A percentile compares a stretch with the other conserved stretches of the same genome.
Evolutionary conservation across 169 alveolate species (phyloP).

Genomic region (Plasmodium cynomolgi): DNA sequence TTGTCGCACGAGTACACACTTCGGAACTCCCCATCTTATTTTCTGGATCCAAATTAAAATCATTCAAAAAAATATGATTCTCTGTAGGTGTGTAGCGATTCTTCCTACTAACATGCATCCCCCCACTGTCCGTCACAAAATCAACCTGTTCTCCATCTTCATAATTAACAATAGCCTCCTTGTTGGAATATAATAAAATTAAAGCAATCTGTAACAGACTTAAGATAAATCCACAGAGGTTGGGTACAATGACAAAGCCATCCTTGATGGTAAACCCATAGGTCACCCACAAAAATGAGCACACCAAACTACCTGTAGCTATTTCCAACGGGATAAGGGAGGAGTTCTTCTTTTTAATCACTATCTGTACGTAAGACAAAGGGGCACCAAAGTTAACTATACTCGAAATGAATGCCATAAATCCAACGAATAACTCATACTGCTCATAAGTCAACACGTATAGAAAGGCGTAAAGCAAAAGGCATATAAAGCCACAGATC

Average conservation of each 20-base stretch:
- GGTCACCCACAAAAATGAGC: constrained; percentile 81
- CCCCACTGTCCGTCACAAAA: neutral
- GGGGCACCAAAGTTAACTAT: constrained; percentile 77
- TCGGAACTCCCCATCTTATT: neutral
- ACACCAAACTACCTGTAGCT: constrained; percentile 79
- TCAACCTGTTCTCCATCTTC: neutral
- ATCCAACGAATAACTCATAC: constrained; percentile 43
- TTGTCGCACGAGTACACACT: neutral
- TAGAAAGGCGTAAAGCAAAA: constrained; percentile 17
- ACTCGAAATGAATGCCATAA: constrained; percentile 43
- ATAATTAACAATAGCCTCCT: neutral
- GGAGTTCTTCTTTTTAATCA: constrained; percentile 77
- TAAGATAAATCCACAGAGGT: constrained; percentile 77
- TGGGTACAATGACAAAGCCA: constrained; percentile 80
- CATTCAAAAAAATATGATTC: constrained; percentile 26
- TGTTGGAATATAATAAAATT: constrained; percentile 35
- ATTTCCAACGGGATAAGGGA: constrained; percentile 84
- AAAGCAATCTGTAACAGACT: constrained; percentile 38
- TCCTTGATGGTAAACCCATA: constrained; percentile 85
- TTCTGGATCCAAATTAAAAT: constrained; percentile 13
- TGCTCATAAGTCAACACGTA: constrained; percentile 51
- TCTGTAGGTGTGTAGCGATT: neutral
- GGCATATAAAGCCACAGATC: constrained; percentile 44
- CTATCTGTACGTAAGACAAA: constrained; percentile 77
- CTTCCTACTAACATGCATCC: neutral